Evolutionary conservation across 345 rosid species (phyloP), one percentile per base, ranked within the genome.

Genomic region (Eucalyptus pumila): DNA sequence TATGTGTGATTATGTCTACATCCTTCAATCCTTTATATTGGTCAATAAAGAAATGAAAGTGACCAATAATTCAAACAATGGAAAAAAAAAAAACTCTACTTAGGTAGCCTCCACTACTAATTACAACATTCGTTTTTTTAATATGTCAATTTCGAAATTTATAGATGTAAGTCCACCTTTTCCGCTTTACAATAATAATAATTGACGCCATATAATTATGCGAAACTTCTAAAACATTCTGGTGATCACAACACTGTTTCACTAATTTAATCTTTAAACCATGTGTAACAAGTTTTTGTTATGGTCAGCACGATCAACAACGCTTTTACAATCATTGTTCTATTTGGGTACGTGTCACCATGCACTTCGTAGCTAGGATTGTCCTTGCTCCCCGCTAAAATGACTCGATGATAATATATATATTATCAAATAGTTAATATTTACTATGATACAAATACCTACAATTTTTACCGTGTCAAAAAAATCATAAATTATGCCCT

Each of bases 361-460:
- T 3, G 44, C 10, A 17, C 4, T 9, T 17, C 4, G 44, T 69
- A 9, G 44, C 8, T 16, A 3, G 80, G 44, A 69, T 69, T 34
- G 17, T 11, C 11, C 80, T 34, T 9, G 80, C 9, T 19, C 24
- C 37, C 10, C 13, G 1, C 80, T 69, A 16, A 69, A 69, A 69
- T 69, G 44, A 69, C 13, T 69, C 7, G 6, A 16, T 69, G 19
- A 69, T 67, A 6, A 67, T 40, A 40, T 40, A 40, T 40, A 67
- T 69, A 37, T 11, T 7, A 9, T 12, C 40, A 5, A 34, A 69
- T 32, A 69, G 1, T 19, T 69, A 69, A 69, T 34, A 32, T 69
- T 19, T 10, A 3, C 0, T 10, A 1, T 9, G 3, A 69, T 34
- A 69, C 7, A 0, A 34, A 69, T 17, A 8, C 40, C 23, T 15